phyloP scores from a whole-genome alignment of 768 basidiomycete genomes.

The Termitomyces sp. region DNA sequence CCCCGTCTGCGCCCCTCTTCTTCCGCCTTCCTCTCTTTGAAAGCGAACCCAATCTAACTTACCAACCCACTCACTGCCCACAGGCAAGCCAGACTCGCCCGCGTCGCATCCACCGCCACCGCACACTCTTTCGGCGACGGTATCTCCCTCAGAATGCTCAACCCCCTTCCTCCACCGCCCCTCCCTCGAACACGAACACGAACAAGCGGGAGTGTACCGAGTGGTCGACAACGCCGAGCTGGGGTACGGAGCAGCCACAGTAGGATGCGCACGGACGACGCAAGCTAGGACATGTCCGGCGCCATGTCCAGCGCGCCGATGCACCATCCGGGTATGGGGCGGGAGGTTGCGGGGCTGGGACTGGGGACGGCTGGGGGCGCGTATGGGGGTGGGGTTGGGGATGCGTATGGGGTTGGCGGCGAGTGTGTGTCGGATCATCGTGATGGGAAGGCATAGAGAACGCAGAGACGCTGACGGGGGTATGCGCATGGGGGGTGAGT shows the following conservation, averaged over 20 bases:
- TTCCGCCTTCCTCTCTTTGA: no score
- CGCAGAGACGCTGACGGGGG: no score
- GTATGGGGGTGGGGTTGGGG: no score
- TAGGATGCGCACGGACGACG: slow-evolving; percentile 21
- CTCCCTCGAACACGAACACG: not conserved
- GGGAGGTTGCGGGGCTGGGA: not conserved
- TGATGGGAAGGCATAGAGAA: no score
- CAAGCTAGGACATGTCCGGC: slow-evolving; percentile 26
- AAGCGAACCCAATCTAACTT: not conserved
- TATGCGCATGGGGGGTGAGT: no score
- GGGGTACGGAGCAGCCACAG: slow-evolving; percentile 7
- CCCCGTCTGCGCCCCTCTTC: no score
- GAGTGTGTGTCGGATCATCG: no score
- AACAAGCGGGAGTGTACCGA: no score
- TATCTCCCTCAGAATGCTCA: slow-evolving; percentile 33
- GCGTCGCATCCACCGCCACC: slow-evolving; percentile 17
- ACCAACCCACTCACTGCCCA: slow-evolving; percentile 2
- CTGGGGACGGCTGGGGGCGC: no score
- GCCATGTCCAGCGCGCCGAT: no score
- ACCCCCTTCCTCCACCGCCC: slow-evolving; percentile 25
- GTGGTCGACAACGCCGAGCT: not conserved
- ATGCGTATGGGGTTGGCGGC: no score
- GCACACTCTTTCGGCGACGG: slow-evolving; percentile 22
- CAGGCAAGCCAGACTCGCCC: slow-evolving; percentile 52
- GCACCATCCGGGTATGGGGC: slow-evolving; percentile 1